A percentile compares a stretch with the other conserved stretches of the same genome.
Conservation (phyloP, 2,329 filamentous ascomycete genomes). For the Verticillium longisporum region DNA sequence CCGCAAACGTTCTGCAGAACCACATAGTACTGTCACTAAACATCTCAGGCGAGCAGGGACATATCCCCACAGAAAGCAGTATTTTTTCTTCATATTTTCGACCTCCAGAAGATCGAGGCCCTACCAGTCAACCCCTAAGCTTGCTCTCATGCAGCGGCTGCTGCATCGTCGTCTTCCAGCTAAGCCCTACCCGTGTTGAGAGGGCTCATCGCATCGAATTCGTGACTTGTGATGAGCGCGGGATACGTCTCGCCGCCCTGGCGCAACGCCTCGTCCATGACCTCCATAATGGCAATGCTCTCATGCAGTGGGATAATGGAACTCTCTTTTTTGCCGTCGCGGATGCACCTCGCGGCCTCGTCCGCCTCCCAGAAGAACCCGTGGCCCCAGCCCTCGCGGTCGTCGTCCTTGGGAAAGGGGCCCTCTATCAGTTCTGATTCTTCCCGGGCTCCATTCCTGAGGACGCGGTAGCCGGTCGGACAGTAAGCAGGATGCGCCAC, state of each 20-base stretch:
- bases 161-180: too few relatives aligned
- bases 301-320: slow-evolving; percentile 64
- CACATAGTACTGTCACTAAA: too few relatives aligned
- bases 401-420: slow-evolving; percentile 44
- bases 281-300: slow-evolving; percentile 79
- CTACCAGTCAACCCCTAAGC: too few relatives aligned
- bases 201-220: slow-evolving; percentile 54
- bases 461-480: slow-evolving; percentile 58
- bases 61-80: too few relatives aligned
- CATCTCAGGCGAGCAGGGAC: too few relatives aligned
- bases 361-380: slow-evolving; percentile 91
- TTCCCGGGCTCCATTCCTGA: slow-evolving; percentile 42
- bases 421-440: slow-evolving; percentile 44
- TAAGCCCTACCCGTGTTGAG: slow-evolving; percentile 42
- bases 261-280: slow-evolving; percentile 48
- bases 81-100: too few relatives aligned
- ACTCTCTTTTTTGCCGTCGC: slow-evolving; percentile 73
- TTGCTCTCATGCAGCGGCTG: too few relatives aligned
- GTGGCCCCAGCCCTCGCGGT: slow-evolving; percentile 50
- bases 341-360: slow-evolving; percentile 66
- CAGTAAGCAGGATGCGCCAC: slow-evolving; percentile 66
- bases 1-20: too few relatives aligned
- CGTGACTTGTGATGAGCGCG: slow-evolving; percentile 49
- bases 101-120: too few relatives aligned
- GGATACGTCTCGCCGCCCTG: slow-evolving; percentile 49